Evolutionary conservation across 2,329 filamentous ascomycete genomes (phyloP), one percentile per base, ranked within the genome.

Genomic region (Verticillium klebahnii): DNA sequence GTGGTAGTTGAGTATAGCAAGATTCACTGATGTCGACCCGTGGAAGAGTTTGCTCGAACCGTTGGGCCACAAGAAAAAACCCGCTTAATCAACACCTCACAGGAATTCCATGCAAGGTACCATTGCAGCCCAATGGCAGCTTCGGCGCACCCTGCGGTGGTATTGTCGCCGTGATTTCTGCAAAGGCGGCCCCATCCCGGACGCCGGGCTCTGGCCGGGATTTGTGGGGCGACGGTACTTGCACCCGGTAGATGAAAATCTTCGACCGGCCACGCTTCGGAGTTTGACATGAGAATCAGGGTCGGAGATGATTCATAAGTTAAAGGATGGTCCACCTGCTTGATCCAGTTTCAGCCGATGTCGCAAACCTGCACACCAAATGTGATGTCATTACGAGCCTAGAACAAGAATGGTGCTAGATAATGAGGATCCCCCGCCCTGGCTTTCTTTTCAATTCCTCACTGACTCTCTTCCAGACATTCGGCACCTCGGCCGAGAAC

Each of bases 381-480:
- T n/a, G 17, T 37, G 55, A 59, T 19, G n/a, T 25, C 2, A 7
- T 50, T 3, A 25, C 36, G 55, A 12, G 36, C 23, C 23, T 61
- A 2, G 32, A 55, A 2, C 56, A 70, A 8, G 73, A 72, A 68
- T 66, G 69, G 65, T 19, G 75, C 14, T 70, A 29, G 29, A 29
- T 71, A 4, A 68, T 71, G 14, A 77, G 80, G 63, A 75, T 77
- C 7, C 56, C 78, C 1, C 71, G 75, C 19, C 67, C 80, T 12
- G 77, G 74, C 62, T 55, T 45, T 19, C 15, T 5, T 19, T 45
- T 52, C 45, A 29, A 29, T 6, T 6, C 29, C 29, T 29, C 5
- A 29, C 37, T 40, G 17, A n/a, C 5, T 19, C 37, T 19, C 17
- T 17, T 15, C 15, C 37, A 40, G 15, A 40, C 34, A 36, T 15